phyloP scores from a whole-genome alignment of 2,329 filamentous ascomycete species.

The Colletotrichum spinosum region DNA sequence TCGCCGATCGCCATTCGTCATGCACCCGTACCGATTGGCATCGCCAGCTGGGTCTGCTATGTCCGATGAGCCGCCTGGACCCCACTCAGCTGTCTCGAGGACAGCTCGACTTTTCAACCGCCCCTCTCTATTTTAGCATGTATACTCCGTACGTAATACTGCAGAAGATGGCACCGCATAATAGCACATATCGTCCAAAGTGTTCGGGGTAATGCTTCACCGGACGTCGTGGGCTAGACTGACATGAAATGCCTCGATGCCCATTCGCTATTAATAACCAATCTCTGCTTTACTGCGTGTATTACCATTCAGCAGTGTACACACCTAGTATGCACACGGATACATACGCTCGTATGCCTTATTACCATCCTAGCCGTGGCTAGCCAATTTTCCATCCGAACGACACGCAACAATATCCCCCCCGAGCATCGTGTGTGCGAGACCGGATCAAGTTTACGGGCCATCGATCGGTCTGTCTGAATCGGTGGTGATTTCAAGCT shows the following conservation, averaged over 20 bases:
- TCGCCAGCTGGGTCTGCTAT: constrained; percentile 18
- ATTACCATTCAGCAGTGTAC: no score
- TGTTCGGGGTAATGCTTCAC: constrained; percentile 11
- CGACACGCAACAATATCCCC: not conserved
- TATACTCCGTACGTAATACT: no score
- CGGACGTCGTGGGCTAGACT: not conserved
- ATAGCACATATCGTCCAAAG: not conserved
- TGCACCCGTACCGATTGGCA: constrained; percentile 25
- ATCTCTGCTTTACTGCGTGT: not conserved
- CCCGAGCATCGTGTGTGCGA: constrained; percentile 22
- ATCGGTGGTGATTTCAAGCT: not conserved
- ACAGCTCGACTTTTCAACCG: constrained; percentile 14
- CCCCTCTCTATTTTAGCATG: not conserved
- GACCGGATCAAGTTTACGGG: not conserved
- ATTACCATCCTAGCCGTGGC: not conserved
- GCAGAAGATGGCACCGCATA: no score
- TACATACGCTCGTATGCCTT: no score
- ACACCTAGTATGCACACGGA: no score
- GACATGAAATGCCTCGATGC: not conserved
- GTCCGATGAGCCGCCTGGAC: constrained; percentile 20
- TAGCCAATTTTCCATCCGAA: not conserved
- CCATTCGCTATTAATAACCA: not conserved
- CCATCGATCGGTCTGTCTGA: constrained; percentile 8
- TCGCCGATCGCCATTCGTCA: constrained; percentile 8
- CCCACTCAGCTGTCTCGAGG: constrained; percentile 17